phyloP scores from a whole-genome alignment of 805 yeast species.

The Debaryomyces hansenii region DNA sequence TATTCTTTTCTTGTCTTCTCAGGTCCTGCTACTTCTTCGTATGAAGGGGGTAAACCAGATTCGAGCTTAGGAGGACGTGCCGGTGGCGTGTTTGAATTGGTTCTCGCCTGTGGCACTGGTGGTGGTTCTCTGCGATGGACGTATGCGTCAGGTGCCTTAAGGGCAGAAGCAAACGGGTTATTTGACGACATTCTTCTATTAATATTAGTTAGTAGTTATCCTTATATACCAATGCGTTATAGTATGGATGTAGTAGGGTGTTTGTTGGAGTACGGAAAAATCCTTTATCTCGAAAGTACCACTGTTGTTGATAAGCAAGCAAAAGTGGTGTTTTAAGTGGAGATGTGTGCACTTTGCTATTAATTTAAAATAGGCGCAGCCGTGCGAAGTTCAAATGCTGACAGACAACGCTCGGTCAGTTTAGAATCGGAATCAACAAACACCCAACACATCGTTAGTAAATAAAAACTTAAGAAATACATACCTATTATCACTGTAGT shows the following conservation, averaged over 20 bases:
- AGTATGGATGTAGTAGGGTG: too few relatives aligned
- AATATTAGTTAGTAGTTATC: conserved; percentile 14
- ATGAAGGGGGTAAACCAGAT: conserved; percentile 57
- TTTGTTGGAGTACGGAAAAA: too few relatives aligned
- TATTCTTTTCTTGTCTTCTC: conserved; percentile 43
- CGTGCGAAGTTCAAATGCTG: background rate
- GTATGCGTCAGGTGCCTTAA: conserved; percentile 36
- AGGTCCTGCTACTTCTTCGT: conserved; percentile 67
- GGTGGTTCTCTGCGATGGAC: conserved; percentile 39
- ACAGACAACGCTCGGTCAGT: background rate
- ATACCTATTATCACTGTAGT: conserved; percentile 19
- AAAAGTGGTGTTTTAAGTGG: background rate
- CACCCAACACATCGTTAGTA: background rate
- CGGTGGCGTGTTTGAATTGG: conserved; percentile 13
- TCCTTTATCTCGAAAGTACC: too few relatives aligned
- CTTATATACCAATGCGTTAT: background rate
- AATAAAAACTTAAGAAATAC: conserved; percentile 2
- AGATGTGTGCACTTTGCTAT: background rate
- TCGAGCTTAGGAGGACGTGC: conserved; percentile 33
- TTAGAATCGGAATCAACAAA: background rate
- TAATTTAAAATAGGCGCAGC: background rate
- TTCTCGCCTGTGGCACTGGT: conserved; percentile 15
- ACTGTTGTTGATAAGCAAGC: too few relatives aligned
- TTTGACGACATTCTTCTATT: conserved; percentile 42
- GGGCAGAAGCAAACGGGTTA: conserved; percentile 55